phyloP scores from a whole-genome alignment of 805 yeast genomes.

The Metschnikowia borealis region DNA sequence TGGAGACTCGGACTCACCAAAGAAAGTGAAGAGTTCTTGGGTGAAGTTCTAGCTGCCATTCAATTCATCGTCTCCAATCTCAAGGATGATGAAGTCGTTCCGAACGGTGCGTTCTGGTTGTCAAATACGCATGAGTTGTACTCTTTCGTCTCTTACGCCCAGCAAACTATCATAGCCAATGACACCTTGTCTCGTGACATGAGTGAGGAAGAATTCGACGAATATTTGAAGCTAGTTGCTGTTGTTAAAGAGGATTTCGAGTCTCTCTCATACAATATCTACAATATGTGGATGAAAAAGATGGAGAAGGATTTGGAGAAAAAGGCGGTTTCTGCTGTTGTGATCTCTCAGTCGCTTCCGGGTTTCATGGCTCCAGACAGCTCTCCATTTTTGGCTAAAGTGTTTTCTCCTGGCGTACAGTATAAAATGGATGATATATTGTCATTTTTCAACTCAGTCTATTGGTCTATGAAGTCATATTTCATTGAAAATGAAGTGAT shows the following conservation, averaged over 20 bases:
- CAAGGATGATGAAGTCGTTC: constrained; percentile 81
- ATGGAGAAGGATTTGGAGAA: constrained; percentile 86
- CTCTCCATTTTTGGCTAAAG: constrained; percentile 76
- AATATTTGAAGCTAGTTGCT: constrained; percentile 82
- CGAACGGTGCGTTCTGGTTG: constrained; percentile 96
- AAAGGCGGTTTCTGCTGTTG: constrained; percentile 93
- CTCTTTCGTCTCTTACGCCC: constrained; percentile 92
- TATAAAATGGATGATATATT: constrained; percentile 93
- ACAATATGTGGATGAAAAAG: constrained; percentile 95
- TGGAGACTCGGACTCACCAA: constrained; percentile 94
- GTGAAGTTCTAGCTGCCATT: constrained; percentile 81
- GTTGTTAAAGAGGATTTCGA: constrained; percentile 93
- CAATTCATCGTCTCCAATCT: constrained; percentile 77
- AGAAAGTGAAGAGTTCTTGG: constrained; percentile 86
- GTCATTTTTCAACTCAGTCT: constrained; percentile 82
- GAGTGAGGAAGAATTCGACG: constrained; percentile 86
- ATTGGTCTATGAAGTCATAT: constrained; percentile 90
- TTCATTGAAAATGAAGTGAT: constrained; percentile 81
- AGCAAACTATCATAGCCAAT: constrained; percentile 82
- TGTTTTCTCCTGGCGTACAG: constrained; percentile 66
- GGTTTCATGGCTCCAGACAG: constrained; percentile 89
- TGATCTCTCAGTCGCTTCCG: constrained; percentile 89
- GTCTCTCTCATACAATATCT: constrained; percentile 86
- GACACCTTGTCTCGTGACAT: constrained; percentile 76
- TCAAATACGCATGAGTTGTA: constrained; percentile 93